phyloP scores from a whole-genome alignment of 2,329 filamentous ascomycete species.

The Trichoderma breve region DNA sequence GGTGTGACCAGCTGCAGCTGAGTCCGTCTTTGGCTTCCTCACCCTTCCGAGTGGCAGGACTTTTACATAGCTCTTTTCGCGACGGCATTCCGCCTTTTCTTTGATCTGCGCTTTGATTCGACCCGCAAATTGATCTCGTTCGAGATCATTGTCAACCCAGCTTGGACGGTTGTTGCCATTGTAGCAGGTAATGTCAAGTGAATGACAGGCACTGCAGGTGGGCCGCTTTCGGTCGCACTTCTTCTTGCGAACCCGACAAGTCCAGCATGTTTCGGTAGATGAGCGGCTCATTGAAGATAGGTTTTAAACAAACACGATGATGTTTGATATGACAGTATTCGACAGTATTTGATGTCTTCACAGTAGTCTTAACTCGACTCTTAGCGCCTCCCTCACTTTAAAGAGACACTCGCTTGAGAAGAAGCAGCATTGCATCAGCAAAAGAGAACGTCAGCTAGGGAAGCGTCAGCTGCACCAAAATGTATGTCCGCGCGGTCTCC shows the following conservation, averaged over 20 bases:
- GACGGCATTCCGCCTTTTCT: constrained; percentile 25
- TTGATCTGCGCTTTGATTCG: constrained; percentile 28
- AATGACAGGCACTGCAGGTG: constrained; percentile 43
- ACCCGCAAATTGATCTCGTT: constrained; percentile 27
- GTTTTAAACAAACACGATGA: too few relatives aligned
- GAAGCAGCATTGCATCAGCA: not conserved
- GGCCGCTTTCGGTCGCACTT: constrained; percentile 50
- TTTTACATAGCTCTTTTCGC: constrained; percentile 33
- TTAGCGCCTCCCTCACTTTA: not conserved
- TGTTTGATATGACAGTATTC: not conserved
- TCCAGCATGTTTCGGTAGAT: constrained; percentile 42
- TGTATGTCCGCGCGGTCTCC: constrained; percentile 9
- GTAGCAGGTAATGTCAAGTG: constrained; percentile 48
- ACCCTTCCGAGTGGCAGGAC: constrained; percentile 2
- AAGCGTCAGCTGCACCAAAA: not conserved
- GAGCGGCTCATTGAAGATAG: not conserved
- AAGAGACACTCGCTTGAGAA: not conserved
- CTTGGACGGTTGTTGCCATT: constrained; percentile 44
- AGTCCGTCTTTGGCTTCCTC: not conserved
- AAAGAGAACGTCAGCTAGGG: not conserved
- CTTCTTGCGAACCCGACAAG: constrained; percentile 53
- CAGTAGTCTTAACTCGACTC: too few relatives aligned
- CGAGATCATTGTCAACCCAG: constrained; percentile 44
- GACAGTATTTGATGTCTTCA: not conserved
- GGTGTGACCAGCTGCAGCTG: not conserved